Percentiles rank a stretch among this genome's conserved stretches.
phyloP scores from a whole-genome alignment of 345 rosid species.

The Hirschfeldia incana region DNA sequence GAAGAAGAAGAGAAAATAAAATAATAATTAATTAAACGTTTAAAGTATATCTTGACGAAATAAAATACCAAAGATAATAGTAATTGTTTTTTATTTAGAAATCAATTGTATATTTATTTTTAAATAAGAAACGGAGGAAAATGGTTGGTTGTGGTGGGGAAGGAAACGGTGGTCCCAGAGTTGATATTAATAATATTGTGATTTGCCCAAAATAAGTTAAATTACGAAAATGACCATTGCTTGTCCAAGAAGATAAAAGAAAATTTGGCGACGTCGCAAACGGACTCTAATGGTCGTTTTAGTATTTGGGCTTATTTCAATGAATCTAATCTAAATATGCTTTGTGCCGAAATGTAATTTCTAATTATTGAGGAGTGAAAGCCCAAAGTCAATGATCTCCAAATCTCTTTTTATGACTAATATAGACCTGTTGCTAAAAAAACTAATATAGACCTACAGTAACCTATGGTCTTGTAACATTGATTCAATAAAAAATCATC shows the following conservation, averaged over 20 bases:
- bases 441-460: no score
- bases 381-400: neutral
- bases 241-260: neutral
- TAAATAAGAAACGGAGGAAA: slow-evolving; percentile 39
- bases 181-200: slow-evolving; percentile 12
- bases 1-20: slow-evolving; percentile 57
- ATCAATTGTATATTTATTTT: neutral
- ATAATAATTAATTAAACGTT: slow-evolving; percentile 24
- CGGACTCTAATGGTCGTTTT: neutral
- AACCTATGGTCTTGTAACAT: neutral
- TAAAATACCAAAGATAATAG: slow-evolving; percentile 20
- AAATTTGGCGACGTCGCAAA: neutral
- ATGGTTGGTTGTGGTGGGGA: slow-evolving; percentile 62
- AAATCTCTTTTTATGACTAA: neutral
- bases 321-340: neutral
- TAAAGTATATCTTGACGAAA: slow-evolving; percentile 13
- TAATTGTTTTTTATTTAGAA: neutral
- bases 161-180: slow-evolving; percentile 46
- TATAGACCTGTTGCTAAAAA: no score
- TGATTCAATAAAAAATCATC: neutral
- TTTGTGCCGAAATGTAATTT: neutral
- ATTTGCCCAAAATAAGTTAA: neutral
- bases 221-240: slow-evolving; percentile 31
- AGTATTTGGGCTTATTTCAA: neutral
- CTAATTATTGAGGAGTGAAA: neutral